Conservation (phyloP, 805 yeast genomes). For the Brettanomyces nanus region DNA sequence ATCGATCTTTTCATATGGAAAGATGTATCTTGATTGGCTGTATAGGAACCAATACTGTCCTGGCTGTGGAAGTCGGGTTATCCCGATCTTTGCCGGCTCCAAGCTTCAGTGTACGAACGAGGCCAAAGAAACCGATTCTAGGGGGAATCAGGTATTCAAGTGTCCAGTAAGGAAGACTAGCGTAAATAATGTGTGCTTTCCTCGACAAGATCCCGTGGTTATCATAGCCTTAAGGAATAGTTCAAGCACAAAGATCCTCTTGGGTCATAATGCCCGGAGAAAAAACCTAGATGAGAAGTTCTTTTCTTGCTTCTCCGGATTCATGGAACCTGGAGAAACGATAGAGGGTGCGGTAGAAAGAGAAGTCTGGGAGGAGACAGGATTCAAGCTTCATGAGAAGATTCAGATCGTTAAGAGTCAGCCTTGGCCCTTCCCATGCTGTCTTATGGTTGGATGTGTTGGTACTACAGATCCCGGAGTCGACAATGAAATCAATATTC, state of each 20-base stretch:
- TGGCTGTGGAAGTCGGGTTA: conserved; percentile 66
- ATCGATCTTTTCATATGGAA: conserved; percentile 69
- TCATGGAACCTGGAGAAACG: conserved; percentile 91
- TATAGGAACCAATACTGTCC: conserved; percentile 69
- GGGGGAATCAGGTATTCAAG: conserved; percentile 8
- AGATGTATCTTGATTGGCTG: conserved; percentile 83
- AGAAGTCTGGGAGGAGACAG: conserved; percentile 95
- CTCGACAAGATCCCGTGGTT: conserved; percentile 85
- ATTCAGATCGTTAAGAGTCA: conserved; percentile 67
- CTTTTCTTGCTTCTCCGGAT: conserved; percentile 90
- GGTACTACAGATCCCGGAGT: conserved; percentile 54
- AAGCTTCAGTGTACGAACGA: conserved; percentile 42
- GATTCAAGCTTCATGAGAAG: conserved; percentile 41
- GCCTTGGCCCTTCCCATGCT: conserved; percentile 98
- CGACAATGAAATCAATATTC: conserved; percentile 42
- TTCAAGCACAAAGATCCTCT: conserved; percentile 51
- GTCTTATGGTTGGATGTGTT: conserved; percentile 87
- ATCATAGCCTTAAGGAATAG: conserved; percentile 70
- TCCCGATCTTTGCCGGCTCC: conserved; percentile 64
- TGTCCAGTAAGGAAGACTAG: conserved; percentile 32
- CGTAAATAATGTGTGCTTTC: conserved; percentile 78
- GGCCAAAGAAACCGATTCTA: conserved; percentile 9
- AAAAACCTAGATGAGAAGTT: conserved; percentile 29
- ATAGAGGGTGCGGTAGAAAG: conserved; percentile 81
- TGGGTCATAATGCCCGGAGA: conserved; percentile 57